Evolutionary conservation across 768 basidiomycete genomes (phyloP), one percentile per base, ranked within the genome.

Genomic region (Lactifluus hygrophoroides): DNA sequence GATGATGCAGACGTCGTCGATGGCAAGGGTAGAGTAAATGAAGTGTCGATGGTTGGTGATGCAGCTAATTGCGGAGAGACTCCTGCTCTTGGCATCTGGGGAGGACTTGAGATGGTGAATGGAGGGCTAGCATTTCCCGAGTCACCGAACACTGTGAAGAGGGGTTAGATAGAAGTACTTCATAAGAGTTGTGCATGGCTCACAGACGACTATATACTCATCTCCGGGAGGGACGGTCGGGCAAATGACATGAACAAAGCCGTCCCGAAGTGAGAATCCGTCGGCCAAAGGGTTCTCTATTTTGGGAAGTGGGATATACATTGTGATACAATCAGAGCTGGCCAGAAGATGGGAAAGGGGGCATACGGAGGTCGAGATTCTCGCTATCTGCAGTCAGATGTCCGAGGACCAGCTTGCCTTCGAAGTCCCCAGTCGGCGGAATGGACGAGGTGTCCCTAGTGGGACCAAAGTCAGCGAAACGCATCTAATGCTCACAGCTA

Each of bases 351-450:
- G 30, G 13, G 5, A 19, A 53, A 1, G 10, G 23, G 23, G 19
- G 68, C 80, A 56, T 59, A 83, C 83, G 42, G 34, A 83, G 69
- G 59, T 83, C 74, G 64, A 83, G 81, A 52, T 75, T 77, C 54
- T 62, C 66, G 35, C 64, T 63, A 52, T 69, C 68, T 54, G 66
- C 64, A 54, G 67, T 62, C 57, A 64, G 19, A 59, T 69, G 70
- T 10, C 82, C 83, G 25, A 85, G 74, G 8, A 83, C 62, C 43
- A 83, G 61, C 34, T 68, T 23, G 14, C 83, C 73, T 4, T 71
- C 75, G 6, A 70, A 68, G 58, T 71, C 67, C 23, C 67, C 69
- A 38, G 73, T 68, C 1, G 28, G 17, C 2, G 81, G 81, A 35
- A 85, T 65, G 38, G 70, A 57, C 23, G 65, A 60, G 7, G 68